Percentiles rank a stretch among this genome's conserved stretches.
These are phyloP conservation scores for Thymus mandschuricus DNA, from an alignment of 257 asterid genomes.

Conservation along the genomic window DNA sequence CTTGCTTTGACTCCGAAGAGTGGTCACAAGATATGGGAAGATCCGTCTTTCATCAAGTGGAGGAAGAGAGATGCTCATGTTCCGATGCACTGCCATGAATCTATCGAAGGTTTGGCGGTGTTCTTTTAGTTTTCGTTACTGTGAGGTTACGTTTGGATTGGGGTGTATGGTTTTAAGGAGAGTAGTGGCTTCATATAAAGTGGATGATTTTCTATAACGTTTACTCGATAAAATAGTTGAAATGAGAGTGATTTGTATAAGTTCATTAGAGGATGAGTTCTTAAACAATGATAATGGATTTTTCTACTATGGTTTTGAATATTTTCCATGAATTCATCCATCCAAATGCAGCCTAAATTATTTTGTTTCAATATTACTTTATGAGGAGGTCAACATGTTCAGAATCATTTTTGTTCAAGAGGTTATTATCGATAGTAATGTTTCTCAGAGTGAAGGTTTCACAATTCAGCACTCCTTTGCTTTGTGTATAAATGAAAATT, in stretches of 20 bases:
- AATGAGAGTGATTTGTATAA: background rate
- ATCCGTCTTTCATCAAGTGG: slow-evolving; percentile 93
- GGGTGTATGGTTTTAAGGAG: background rate
- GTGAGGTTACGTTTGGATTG: background rate
- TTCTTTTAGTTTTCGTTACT: slow-evolving; percentile 20
- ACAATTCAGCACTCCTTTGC: slow-evolving; percentile 15
- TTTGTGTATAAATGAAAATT: background rate
- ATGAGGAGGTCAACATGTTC: slow-evolving; percentile 15
- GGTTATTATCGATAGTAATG: slow-evolving; percentile 11
- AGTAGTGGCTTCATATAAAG: background rate
- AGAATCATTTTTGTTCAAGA: background rate
- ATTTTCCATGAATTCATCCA: background rate
- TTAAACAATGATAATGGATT: background rate
- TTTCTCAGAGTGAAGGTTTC: slow-evolving; percentile 14
- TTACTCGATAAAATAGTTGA: background rate
- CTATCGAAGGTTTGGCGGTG: slow-evolving; percentile 58
- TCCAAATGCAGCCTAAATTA: background rate
- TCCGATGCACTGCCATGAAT: slow-evolving; percentile 86
- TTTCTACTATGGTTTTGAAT: background rate
- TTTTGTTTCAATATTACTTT: background rate
- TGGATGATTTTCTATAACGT: background rate
- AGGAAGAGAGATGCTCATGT: slow-evolving; percentile 93
- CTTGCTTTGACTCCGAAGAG: slow-evolving; percentile 60
- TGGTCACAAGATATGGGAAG: slow-evolving; percentile 86
- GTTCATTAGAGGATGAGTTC: slow-evolving; percentile 1